Percentiles rank a stretch among this genome's conserved stretches.
Evolutionary conservation across 2,329 filamentous ascomycete species (phyloP).

Genomic region (Exophiala viscosa): DNA sequence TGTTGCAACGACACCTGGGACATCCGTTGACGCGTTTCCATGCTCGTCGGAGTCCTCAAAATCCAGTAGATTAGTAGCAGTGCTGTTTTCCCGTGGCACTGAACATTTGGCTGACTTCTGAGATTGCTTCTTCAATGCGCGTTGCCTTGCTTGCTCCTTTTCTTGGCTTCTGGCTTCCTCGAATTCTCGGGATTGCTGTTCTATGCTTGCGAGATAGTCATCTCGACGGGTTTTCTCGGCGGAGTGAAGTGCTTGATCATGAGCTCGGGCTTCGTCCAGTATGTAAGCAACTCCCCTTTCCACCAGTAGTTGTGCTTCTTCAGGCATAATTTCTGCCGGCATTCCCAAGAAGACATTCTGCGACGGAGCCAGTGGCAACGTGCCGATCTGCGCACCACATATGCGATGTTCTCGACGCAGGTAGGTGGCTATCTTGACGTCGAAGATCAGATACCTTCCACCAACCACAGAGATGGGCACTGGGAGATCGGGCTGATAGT

Average conservation of each 20-base stretch:
- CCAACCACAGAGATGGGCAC: constrained; percentile 78
- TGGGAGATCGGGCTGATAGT: constrained; percentile 45
- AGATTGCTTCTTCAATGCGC: constrained; percentile 49
- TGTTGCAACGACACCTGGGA: neutral
- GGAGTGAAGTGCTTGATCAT: constrained; percentile 60
- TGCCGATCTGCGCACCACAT: constrained; percentile 80
- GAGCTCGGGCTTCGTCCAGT: constrained; percentile 72
- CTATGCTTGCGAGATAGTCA: constrained; percentile 57
- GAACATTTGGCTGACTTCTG: constrained; percentile 32
- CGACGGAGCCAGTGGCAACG: constrained; percentile 84
- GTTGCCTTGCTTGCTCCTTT: constrained; percentile 50
- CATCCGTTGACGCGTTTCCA: constrained; percentile 13
- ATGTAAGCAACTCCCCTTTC: constrained; percentile 73
- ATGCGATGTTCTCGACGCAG: constrained; percentile 78
- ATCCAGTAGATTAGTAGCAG: constrained; percentile 2
- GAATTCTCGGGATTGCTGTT: constrained; percentile 53
- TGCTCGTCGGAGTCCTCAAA: constrained; percentile 5
- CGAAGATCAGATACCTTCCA: constrained; percentile 83
- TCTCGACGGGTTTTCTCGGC: constrained; percentile 57
- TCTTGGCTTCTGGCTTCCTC: constrained; percentile 45
- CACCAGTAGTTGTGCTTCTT: constrained; percentile 80
- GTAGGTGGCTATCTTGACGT: constrained; percentile 72
- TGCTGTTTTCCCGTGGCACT: neutral
- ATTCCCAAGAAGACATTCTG: constrained; percentile 92
- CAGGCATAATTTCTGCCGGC: constrained; percentile 82